phyloP scores from a whole-genome alignment of 2,329 filamentous ascomycete genomes.

The Alternaria consortialis region DNA sequence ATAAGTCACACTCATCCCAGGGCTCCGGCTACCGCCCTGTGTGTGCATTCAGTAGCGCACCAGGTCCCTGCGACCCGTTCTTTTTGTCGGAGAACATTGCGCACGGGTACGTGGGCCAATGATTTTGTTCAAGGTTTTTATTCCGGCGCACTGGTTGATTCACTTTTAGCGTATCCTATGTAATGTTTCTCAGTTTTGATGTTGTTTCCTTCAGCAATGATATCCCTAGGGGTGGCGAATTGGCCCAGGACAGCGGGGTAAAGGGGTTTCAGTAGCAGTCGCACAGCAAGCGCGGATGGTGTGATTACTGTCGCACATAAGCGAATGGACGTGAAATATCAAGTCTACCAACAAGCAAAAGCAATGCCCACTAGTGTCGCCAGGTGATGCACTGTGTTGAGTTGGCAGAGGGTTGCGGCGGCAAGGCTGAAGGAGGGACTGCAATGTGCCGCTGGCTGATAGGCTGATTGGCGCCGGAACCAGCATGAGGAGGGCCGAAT shows the following conservation, averaged over 20 bases:
- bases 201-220: not conserved
- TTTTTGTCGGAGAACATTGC: slow-evolving; percentile 1
- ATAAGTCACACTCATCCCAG: not conserved
- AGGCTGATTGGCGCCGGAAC: slow-evolving; percentile 18
- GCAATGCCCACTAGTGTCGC: slow-evolving; percentile 3
- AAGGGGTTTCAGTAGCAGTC: not conserved
- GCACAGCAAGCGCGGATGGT: not conserved
- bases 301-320: slow-evolving; percentile 5
- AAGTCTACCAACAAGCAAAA: slow-evolving; percentile 4
- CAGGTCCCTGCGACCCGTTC: not conserved
- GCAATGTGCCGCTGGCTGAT: slow-evolving; percentile 29
- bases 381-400: slow-evolving; percentile 13
- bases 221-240: slow-evolving; percentile 1
- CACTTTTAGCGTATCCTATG: slow-evolving; percentile 2
- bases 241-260: slow-evolving; percentile 8
- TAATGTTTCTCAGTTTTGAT: not conserved
- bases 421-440: slow-evolving; percentile 16
- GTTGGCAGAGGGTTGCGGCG: slow-evolving; percentile 14
- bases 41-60: slow-evolving; percentile 9
- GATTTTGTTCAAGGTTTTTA: not conserved
- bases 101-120: not conserved
- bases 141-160: not conserved
- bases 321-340: not conserved
- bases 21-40: slow-evolving; percentile 3
- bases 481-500: slow-evolving; percentile 18